Evolutionary conservation across 768 basidiomycete species (phyloP).

Genomic region (Harrya chromipes): DNA sequence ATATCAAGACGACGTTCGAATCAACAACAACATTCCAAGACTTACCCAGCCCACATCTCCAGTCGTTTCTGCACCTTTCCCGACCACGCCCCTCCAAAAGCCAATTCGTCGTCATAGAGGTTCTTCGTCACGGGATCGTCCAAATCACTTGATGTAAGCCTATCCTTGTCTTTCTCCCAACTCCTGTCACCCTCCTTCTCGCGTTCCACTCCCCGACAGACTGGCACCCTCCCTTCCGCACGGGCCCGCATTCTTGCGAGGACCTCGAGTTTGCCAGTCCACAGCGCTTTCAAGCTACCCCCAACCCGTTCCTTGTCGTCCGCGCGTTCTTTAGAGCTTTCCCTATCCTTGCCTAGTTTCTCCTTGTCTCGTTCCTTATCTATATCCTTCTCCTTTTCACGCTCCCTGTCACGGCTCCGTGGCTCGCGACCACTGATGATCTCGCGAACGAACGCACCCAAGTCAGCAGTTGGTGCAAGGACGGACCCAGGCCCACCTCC

Average conservation of each 20-base stretch:
- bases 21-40: background rate
- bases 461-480: constrained; percentile 48
- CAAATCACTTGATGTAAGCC: constrained; percentile 29
- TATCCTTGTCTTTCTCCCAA: constrained; percentile 29
- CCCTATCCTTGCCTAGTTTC: constrained; percentile 34
- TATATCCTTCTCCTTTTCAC: constrained; percentile 35
- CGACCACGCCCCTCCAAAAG: constrained; percentile 37
- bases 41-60: constrained; percentile 49
- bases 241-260: constrained; percentile 30
- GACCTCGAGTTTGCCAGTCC: constrained; percentile 31
- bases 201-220: constrained; percentile 17
- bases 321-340: constrained; percentile 27
- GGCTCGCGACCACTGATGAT: constrained; percentile 34
- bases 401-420: constrained; percentile 17
- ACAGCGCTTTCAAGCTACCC: constrained; percentile 33
- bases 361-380: constrained; percentile 38
- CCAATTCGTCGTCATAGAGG: constrained; percentile 30
- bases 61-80: constrained; percentile 46
- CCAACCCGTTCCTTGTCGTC: constrained; percentile 36
- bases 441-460: constrained; percentile 48
- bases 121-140: constrained; percentile 25
- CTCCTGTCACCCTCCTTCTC: constrained; percentile 27
- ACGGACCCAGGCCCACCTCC: constrained; percentile 38
- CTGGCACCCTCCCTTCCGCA: constrained; percentile 19
- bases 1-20: constrained; percentile 6